These are phyloP conservation scores for Fusarium tupiense DNA, from an alignment of 2,329 filamentous ascomycete species.

Conservation along the genomic window DNA sequence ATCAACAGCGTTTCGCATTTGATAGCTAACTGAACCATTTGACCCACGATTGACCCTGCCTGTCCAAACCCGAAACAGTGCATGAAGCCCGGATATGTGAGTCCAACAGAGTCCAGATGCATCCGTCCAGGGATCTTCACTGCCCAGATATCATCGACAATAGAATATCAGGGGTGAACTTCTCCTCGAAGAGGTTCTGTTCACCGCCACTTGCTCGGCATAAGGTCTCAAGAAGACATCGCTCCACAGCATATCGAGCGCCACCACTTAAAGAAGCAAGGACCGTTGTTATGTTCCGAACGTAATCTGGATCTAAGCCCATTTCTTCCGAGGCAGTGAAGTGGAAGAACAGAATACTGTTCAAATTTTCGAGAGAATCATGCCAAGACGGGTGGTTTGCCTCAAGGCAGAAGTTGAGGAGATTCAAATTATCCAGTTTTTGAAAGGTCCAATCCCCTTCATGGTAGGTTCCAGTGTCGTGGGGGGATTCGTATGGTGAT, in stretches of 20 bases:
- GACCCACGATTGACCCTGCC: fast-evolving
- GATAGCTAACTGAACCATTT: neutral
- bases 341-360: neutral
- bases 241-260: neutral
- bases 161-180: neutral
- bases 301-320: neutral
- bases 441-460: neutral
- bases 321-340: neutral
- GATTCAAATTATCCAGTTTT: neutral
- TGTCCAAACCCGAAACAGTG: neutral
- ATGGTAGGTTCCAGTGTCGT: neutral
- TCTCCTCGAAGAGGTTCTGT: neutral
- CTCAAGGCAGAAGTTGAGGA: neutral
- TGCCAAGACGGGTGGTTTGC: neutral
- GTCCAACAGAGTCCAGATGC: neutral
- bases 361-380: neutral
- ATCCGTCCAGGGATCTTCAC: neutral
- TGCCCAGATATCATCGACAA: neutral
- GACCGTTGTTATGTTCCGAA: neutral
- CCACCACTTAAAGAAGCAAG: neutral
- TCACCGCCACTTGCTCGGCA: neutral
- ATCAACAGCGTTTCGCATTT: neutral
- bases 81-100: neutral
- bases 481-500: fast-evolving
- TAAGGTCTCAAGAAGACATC: neutral